These are phyloP conservation scores for Plasmodium chabaudi DNA, from an alignment of 169 alveolate genomes.

Conservation along the genomic window DNA sequence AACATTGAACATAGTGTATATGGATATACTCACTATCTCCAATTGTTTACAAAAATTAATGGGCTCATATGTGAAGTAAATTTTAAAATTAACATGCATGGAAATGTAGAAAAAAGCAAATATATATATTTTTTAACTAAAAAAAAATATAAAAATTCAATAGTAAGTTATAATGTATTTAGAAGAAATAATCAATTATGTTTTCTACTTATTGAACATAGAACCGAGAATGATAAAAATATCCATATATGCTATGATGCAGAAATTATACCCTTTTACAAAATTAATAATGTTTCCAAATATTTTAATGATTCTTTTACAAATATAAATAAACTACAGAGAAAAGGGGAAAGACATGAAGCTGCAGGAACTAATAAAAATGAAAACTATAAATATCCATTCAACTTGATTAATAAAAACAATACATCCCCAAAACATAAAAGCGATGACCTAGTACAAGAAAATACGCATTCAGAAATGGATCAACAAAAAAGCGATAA, in stretches of 20 bases:
- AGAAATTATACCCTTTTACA: slow-evolving; percentile 52
- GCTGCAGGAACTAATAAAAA: slow-evolving; percentile 4
- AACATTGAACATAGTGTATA: slow-evolving; percentile 6
- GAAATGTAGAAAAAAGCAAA: background rate
- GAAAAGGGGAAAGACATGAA: background rate
- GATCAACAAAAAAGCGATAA: background rate
- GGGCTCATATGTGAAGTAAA: slow-evolving; percentile 18
- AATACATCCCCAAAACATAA: background rate
- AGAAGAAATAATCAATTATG: slow-evolving; percentile 67
- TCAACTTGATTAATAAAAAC: slow-evolving; percentile 17
- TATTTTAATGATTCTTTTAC: slow-evolving; percentile 27
- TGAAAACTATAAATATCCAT: slow-evolving; percentile 23
- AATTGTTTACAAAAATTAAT: slow-evolving; percentile 3
- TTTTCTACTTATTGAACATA: slow-evolving; percentile 29
- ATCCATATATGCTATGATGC: slow-evolving; percentile 40
- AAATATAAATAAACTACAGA: slow-evolving; percentile 6
- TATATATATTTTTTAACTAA: background rate
- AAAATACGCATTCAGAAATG: background rate
- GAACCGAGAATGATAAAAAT: slow-evolving; percentile 1
- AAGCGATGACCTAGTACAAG: background rate
- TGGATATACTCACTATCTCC: slow-evolving; percentile 53
- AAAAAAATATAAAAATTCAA: slow-evolving; percentile 14
- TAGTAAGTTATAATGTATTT: slow-evolving; percentile 51
- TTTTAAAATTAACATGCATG: slow-evolving; percentile 17
- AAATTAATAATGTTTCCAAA: slow-evolving; percentile 23